Evolutionary conservation across 208 protist species (phyloP), one percentile per base, ranked within the genome.

Genomic region (Vickermania ingenoplastis): DNA sequence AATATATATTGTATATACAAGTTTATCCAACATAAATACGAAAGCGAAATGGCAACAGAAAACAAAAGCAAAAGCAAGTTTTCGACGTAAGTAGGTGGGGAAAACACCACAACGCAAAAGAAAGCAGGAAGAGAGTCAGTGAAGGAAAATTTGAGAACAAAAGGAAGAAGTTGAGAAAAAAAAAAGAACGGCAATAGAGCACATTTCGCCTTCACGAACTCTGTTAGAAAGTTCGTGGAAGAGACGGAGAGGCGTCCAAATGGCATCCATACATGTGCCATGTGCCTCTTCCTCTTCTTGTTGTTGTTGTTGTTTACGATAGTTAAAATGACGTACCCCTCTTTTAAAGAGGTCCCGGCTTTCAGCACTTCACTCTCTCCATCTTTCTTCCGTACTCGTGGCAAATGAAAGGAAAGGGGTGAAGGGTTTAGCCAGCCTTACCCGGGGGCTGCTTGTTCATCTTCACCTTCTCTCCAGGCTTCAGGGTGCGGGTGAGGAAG

Each of bases 401-500:
- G n/a, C n/a, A 45, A 45, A 45, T n/a, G 36, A 45, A 45, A 45
- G 36, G 7, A n/a, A 45, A 45, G 17, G 7, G 36, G 36, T 45
- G 36, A 13, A 54, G 5, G 21, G 4, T 29, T 92, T 83, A 91
- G 56, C 88, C 88, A 60, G 84, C 88, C 84, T 94, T 93, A 69
- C 84, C 86, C 23, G 83, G 80, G 41, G 83, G 83, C 78, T 96
- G 90, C 77, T 91, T 91, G 86, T 96, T 96, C 83, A 92, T 90
- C 65, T 83, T 74, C 77, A 91, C 75, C 86, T 96, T 96, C 84
- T 97, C 90, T 50, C 93, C 94, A 56, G 83, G 62, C 76, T 89
- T 95, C 61, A 94, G 60, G 27, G 97, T 93, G 69, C 85, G 92
- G 67, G 95, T 86, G 56, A 97, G 84, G 85, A 97, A 98, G 69